Evolutionary conservation across 2,329 filamentous ascomycete species (phyloP).

Genomic region (Hysterium pulicare): DNA sequence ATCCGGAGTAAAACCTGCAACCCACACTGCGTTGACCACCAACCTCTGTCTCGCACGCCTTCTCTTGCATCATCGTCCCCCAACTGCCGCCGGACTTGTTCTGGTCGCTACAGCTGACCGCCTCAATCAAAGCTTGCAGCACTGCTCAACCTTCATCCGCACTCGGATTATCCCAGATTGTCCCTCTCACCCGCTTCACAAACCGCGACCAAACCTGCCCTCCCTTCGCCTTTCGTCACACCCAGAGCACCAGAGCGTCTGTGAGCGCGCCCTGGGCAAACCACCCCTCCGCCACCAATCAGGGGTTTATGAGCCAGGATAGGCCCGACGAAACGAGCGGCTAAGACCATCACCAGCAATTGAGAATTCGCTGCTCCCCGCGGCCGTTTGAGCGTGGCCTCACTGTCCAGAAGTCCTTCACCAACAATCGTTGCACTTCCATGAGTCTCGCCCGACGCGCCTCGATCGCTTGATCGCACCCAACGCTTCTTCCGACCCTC

Average conservation of each 20-base stretch:
- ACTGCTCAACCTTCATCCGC: too few relatives aligned
- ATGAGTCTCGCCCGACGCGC: constrained; percentile 29
- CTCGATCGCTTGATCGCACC: constrained; percentile 23
- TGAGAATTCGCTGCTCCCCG: constrained; percentile 30
- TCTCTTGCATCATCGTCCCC: constrained; percentile 15
- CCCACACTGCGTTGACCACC: too few relatives aligned
- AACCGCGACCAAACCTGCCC: not conserved
- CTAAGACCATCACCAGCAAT: constrained; percentile 33
- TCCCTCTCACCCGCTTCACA: not conserved
- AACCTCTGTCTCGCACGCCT: not conserved
- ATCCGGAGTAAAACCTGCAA: not conserved
- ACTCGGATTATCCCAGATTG: too few relatives aligned
- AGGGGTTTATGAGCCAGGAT: constrained; percentile 17
- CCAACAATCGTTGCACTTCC: constrained; percentile 8
- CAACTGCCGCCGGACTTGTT: constrained; percentile 1
- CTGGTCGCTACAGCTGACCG: constrained; percentile 5
- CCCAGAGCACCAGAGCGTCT: constrained; percentile 9
- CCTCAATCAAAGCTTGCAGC: constrained; percentile 1
- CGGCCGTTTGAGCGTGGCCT: constrained; percentile 16
- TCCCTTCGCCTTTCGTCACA: constrained; percentile 1
- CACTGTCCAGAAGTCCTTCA: constrained; percentile 7
- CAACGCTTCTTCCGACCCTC: constrained; percentile 9
- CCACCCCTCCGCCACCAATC: constrained; percentile 25
- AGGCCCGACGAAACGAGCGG: constrained; percentile 30
- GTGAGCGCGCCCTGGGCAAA: constrained; percentile 11